A percentile compares a stretch with the other conserved stretches of the same genome.
phyloP scores from a whole-genome alignment of 345 rosid genomes.

The Noccaea bulbosa region DNA sequence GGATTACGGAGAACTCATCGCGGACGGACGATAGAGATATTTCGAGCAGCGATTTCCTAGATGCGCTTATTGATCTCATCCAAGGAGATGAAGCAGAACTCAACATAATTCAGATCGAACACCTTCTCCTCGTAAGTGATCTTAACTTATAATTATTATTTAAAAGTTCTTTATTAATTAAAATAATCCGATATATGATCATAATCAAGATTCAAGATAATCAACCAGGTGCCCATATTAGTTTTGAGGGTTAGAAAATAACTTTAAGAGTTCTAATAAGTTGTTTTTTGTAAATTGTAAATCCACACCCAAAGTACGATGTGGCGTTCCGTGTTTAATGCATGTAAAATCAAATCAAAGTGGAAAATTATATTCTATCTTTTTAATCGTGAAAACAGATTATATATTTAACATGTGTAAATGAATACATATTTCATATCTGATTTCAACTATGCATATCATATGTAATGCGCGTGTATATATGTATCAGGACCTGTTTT shows the following conservation, averaged over 20 bases:
- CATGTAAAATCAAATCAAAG: no score
- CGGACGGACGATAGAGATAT: neutral
- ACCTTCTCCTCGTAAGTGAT: constrained; percentile 48
- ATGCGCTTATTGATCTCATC: constrained; percentile 30
- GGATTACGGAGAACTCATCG: constrained; percentile 19
- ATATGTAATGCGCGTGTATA: neutral
- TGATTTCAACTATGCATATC: no score
- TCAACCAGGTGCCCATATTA: neutral
- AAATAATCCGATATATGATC: neutral
- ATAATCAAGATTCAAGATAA: neutral
- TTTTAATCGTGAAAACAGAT: no score
- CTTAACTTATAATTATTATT: neutral
- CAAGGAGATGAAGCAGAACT: constrained; percentile 31
- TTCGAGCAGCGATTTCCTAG: constrained; percentile 26
- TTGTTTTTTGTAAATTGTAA: no score
- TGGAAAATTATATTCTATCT: no score
- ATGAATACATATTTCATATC: no score
- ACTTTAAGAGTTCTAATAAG: no score
- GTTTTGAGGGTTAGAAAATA: no score
- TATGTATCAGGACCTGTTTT: constrained; percentile 48
- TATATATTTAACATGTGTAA: no score
- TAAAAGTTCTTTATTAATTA: no score
- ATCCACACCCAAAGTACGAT: no score
- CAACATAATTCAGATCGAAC: neutral
- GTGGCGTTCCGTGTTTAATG: no score